phyloP scores from a whole-genome alignment of 768 basidiomycete genomes.

The Pisolithus sp. region DNA sequence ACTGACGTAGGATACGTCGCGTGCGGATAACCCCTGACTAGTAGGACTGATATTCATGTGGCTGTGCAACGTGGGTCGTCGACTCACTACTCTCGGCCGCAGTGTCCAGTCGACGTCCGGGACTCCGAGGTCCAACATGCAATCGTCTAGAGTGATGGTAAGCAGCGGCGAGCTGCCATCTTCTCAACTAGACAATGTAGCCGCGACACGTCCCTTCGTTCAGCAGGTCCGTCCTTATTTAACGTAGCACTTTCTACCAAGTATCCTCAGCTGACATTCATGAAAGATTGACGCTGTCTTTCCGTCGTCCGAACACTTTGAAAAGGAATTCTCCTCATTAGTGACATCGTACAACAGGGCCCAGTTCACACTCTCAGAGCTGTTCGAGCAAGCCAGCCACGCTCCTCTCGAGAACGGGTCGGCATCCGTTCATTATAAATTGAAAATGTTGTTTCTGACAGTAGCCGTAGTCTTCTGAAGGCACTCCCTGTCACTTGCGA shows the following conservation, averaged over 20 bases:
- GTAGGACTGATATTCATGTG: no score
- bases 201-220: slow-evolving; percentile 43
- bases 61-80: no score
- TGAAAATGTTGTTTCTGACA: neutral
- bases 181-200: slow-evolving; percentile 29
- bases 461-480: slow-evolving; percentile 29
- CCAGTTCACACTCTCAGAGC: slow-evolving; percentile 36
- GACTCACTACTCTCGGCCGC: no score
- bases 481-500: slow-evolving; percentile 27
- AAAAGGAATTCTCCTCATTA: slow-evolving; percentile 35
- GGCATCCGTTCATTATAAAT: neutral
- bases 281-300: slow-evolving; percentile 59
- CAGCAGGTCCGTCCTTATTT: slow-evolving; percentile 37
- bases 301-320: slow-evolving; percentile 37
- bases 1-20: no score
- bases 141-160: slow-evolving; percentile 4
- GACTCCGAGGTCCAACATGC: neutral
- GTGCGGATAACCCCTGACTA: no score
- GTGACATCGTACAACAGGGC: slow-evolving; percentile 41
- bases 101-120: no score
- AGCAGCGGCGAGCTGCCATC: slow-evolving; percentile 18
- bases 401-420: slow-evolving; percentile 10
- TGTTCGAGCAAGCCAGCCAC: slow-evolving; percentile 34
- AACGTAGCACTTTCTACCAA: neutral
- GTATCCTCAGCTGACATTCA: slow-evolving; percentile 2